Evolutionary conservation across 306 rosid species (phyloP), one percentile per base, ranked within the genome.

Genomic region (Fragaria ananassa): DNA sequence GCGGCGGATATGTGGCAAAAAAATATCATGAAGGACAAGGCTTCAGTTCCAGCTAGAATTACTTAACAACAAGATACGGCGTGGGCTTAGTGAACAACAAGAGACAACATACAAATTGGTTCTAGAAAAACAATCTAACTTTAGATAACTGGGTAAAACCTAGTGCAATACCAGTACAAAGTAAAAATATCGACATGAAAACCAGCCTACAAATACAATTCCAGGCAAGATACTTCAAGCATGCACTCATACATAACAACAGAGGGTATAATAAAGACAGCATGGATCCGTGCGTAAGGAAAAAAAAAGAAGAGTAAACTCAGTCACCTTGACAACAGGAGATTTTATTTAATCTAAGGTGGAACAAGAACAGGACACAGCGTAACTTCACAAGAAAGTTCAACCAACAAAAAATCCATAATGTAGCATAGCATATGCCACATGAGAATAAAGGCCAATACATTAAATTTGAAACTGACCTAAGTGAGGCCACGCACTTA

Each of bases 391-490:
- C 76, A 74, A 58, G 80, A 78, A 86, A 84, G 82, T 80, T 79
- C 62, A 84, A 83, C 82, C 85, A 87, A 78, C 45, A 79, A 87
- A 83, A 79, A 50, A 75, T 29, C 15, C 85, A 80, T 4, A 85
- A 64, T 79, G 91, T 58, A 91, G 95, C 91, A 85, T 76, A 58
- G 81, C 83, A 86, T 81, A 84, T 79, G 95, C 92, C 86, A 62
- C 90, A 70, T 70, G 74, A 79, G 87, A 86, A 50, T 84, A 89
- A 88, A 31, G 87, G 91, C 90, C 91, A 85, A 84, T 83, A 78
- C 93, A 78, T 91, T 78, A 84, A 88, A 86, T 85, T 67, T 41
- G 47, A 79, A 88, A 93, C 98, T 93, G 98, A 93, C 98, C 98
- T 93, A 93, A 82, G 83, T 74, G 84, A 82, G 88, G 90, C 88